phyloP scores from a whole-genome alignment of 2,329 filamentous ascomycete species.

The Ustulina deusta region DNA sequence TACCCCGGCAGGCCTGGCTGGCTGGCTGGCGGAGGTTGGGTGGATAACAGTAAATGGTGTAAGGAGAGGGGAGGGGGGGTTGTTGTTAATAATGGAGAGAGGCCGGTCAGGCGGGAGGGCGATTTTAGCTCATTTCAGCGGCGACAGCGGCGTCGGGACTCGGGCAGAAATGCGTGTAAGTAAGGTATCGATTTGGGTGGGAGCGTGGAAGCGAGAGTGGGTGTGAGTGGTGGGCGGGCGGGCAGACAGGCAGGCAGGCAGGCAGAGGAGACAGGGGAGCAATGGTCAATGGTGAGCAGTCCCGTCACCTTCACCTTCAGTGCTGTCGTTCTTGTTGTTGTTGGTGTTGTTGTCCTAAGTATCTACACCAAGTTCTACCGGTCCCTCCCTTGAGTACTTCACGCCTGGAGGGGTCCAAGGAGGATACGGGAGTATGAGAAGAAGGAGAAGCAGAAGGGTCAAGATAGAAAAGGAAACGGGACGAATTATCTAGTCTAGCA shows the following conservation, averaged over 20 bases:
- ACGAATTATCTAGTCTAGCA: conserved; percentile 19
- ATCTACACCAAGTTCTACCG: neutral
- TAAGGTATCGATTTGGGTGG: conserved; percentile 36
- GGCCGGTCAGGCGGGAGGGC: conserved; percentile 40
- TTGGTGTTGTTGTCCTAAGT: no score
- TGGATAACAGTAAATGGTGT: conserved; percentile 25
- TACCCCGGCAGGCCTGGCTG: conserved; percentile 33
- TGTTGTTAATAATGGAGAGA: conserved; percentile 21
- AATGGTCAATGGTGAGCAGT: conserved; percentile 26
- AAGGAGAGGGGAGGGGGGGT: conserved; percentile 1
- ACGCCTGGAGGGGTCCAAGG: neutral
- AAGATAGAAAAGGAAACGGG: conserved; percentile 8
- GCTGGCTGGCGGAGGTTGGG: conserved; percentile 25
- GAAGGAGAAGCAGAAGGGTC: conserved; percentile 14
- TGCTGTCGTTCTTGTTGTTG: neutral
- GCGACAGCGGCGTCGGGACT: conserved; percentile 34
- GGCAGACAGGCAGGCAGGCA: neutral
- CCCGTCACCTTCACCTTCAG: conserved; percentile 23
- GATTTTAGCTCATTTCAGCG: conserved; percentile 42
- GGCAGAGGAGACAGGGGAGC: neutral
- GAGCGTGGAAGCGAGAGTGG: conserved; percentile 17
- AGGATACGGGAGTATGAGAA: neutral
- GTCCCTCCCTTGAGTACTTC: neutral
- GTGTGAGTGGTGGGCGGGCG: conserved; percentile 26
- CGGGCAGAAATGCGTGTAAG: conserved; percentile 38